Evolutionary conservation across 2,329 filamentous ascomycete species (phyloP).

Genomic region (Xylariaceae sp.): DNA sequence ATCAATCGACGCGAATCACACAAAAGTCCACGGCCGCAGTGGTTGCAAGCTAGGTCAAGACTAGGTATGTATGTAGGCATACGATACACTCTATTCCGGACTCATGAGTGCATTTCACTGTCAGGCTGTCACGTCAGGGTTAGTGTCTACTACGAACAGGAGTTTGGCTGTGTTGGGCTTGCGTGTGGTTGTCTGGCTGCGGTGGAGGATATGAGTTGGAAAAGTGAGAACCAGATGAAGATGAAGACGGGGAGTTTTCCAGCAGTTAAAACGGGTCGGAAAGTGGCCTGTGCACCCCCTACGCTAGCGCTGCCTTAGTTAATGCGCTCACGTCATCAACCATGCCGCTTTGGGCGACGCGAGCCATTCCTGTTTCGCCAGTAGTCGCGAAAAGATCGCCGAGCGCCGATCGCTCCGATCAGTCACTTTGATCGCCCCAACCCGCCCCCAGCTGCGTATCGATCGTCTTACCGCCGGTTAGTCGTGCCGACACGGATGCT

Average conservation of each 20-base stretch:
- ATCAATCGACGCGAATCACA: no score
- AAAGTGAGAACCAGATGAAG: no score
- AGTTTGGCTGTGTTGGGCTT: no score
- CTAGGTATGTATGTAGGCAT: no score
- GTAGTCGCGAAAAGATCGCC: not conserved
- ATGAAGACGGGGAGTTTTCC: not conserved
- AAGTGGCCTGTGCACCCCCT: not conserved
- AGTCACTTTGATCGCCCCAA: not conserved
- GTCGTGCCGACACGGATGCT: not conserved
- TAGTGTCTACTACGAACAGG: no score
- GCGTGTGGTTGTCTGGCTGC: no score
- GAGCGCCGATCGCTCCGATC: not conserved
- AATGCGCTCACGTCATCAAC: not conserved
- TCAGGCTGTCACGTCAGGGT: no score
- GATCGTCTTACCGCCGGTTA: not conserved
- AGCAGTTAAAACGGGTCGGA: not conserved
- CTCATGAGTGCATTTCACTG: no score
- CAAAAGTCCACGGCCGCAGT: no score
- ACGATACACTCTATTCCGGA: no score
- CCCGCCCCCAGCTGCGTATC: not conserved
- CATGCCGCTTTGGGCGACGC: not conserved
- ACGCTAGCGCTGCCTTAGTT: not conserved
- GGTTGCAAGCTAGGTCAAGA: no score
- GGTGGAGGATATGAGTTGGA: no score
- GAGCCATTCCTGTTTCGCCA: not conserved